Conservation (phyloP, 805 yeast species). For the Kazachstania psychrophila region DNA sequence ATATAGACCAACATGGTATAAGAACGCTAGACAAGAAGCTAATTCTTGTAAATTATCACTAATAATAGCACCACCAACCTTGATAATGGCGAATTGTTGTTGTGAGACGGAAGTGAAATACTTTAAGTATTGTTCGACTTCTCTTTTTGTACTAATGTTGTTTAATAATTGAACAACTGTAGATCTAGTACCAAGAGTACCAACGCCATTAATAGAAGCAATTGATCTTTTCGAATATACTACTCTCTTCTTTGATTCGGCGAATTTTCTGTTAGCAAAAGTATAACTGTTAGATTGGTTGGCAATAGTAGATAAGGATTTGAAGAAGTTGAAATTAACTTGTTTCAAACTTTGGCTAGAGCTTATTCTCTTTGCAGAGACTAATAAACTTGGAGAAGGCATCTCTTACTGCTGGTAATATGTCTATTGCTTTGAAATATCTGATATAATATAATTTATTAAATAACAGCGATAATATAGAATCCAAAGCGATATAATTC, state of each 20-base stretch:
- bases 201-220: slow-evolving; percentile 22
- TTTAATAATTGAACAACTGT: slow-evolving; percentile 91
- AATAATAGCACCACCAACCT: slow-evolving; percentile 98
- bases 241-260: slow-evolving; percentile 12
- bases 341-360: slow-evolving; percentile 3
- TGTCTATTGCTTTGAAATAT: no score
- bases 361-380: slow-evolving; percentile 22
- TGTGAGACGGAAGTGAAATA: slow-evolving; percentile 93
- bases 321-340: slow-evolving; percentile 1
- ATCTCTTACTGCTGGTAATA: slow-evolving; percentile 6
- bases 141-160: slow-evolving; percentile 94
- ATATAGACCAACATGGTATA: slow-evolving; percentile 93
- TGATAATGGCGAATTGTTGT: slow-evolving; percentile 96
- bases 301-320: slow-evolving; percentile 9
- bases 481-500: no score
- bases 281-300: slow-evolving; percentile 9
- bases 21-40: slow-evolving; percentile 90
- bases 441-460: no score
- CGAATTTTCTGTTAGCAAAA: slow-evolving; percentile 6
- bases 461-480: no score
- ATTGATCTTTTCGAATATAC: slow-evolving; percentile 23
- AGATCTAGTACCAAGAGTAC: slow-evolving; percentile 55
- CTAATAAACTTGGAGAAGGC: slow-evolving; percentile 24
- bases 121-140: slow-evolving; percentile 94
- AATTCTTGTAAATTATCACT: slow-evolving; percentile 88